phyloP scores from a whole-genome alignment of 805 yeast species.

The Saccharomycopsis schoenii region DNA sequence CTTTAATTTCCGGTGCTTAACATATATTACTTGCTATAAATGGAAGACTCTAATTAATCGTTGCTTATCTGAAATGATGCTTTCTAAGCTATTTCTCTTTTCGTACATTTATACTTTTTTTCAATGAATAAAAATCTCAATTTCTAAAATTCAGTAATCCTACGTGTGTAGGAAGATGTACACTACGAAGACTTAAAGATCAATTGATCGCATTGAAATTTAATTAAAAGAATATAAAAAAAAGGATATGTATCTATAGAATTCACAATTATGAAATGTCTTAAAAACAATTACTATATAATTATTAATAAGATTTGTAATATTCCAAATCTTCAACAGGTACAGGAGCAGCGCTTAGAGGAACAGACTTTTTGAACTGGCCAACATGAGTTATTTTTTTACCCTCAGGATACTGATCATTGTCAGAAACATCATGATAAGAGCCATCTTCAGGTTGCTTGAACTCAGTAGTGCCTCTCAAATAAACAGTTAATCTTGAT shows the following conservation, averaged over 20 bases:
- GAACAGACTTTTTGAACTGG: constrained; percentile 45
- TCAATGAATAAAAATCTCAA: background rate
- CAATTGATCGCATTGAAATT: too few species aligned
- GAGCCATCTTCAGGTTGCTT: background rate
- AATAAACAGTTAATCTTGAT: constrained; percentile 36
- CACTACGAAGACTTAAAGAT: too few species aligned
- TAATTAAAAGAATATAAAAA: too few species aligned
- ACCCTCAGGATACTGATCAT: constrained; percentile 36
- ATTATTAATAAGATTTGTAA: constrained; percentile 8
- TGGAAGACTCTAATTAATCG: background rate
- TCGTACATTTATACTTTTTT: background rate
- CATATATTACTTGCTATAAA: background rate
- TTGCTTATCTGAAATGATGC: background rate
- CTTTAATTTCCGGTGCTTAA: background rate
- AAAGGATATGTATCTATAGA: too few species aligned
- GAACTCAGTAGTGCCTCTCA: constrained; percentile 24
- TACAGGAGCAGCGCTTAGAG: constrained; percentile 50
- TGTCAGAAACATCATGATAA: background rate
- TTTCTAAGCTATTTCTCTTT: background rate
- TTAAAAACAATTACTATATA: too few species aligned
- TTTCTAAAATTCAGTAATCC: background rate
- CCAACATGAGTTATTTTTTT: constrained; percentile 34
- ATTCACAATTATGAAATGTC: too few species aligned
- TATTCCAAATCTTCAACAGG: constrained; percentile 33
- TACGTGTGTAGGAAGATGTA: background rate